A percentile compares a stretch with the other conserved stretches of the same genome.
Evolutionary conservation across 352 stramenopile genomes (phyloP).

Genomic region (Pythium aquatile): DNA sequence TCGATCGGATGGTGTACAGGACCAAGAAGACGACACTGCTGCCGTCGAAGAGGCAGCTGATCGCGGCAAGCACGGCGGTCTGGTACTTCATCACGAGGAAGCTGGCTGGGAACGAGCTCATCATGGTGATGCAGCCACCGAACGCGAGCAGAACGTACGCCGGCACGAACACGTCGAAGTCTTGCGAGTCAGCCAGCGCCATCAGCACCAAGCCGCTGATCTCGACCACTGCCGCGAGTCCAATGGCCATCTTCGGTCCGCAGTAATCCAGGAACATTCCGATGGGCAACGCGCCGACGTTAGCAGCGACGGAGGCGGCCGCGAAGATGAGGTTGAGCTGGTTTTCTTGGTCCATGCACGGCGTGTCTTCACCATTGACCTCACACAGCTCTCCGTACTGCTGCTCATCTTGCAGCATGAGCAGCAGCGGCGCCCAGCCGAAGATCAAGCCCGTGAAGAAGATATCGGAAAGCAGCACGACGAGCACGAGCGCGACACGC

Average conservation of each 20-base stretch:
- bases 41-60: constrained; percentile 47
- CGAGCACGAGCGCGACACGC: constrained; percentile 57
- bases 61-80: constrained; percentile 44
- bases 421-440: constrained; percentile 81
- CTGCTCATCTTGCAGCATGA: constrained; percentile 79
- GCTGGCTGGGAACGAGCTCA: constrained; percentile 44
- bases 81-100: constrained; percentile 43
- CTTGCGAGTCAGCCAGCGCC: constrained; percentile 60
- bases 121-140: constrained; percentile 47
- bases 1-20: constrained; percentile 36
- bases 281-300: constrained; percentile 70
- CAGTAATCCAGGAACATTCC: constrained; percentile 76
- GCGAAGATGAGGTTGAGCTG: constrained; percentile 88
- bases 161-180: constrained; percentile 48
- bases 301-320: constrained; percentile 76
- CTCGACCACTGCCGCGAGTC: constrained; percentile 59
- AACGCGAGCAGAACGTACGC: constrained; percentile 42
- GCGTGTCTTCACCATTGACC: constrained; percentile 24
- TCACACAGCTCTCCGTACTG: constrained; percentile 79
- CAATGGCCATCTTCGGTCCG: constrained; percentile 47
- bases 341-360: constrained; percentile 77
- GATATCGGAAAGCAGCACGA: constrained; percentile 73
- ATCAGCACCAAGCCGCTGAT: constrained; percentile 68
- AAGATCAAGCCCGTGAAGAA: constrained; percentile 87
- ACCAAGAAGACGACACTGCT: constrained; percentile 42